Percentiles rank a stretch among this genome's conserved stretches.
These are phyloP conservation scores for Pseudogymnoascus sp. DNA, from an alignment of 2,329 filamentous ascomycete species.

Conservation along the genomic window DNA sequence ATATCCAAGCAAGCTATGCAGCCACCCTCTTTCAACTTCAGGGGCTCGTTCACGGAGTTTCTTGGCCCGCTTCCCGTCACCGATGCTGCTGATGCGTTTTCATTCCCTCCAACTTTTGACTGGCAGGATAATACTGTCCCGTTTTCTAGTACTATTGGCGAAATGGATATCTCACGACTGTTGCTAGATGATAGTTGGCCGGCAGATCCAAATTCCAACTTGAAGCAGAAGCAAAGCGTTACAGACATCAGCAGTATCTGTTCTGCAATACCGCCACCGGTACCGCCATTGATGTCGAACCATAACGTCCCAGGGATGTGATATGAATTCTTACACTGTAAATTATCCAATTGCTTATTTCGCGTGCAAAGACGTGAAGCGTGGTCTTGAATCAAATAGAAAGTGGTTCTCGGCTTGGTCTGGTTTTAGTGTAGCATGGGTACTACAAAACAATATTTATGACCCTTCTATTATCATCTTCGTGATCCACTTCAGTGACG, in stretches of 20 bases:
- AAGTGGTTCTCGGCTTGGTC: not conserved
- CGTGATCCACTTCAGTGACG: not conserved
- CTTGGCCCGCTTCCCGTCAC: constrained; percentile 15
- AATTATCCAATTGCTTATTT: not conserved
- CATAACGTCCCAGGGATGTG: constrained; percentile 10
- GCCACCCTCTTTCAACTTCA: constrained; percentile 13
- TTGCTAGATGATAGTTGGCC: constrained; percentile 43
- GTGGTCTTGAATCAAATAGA: not conserved
- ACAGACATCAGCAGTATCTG: constrained; percentile 24
- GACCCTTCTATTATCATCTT: not conserved
- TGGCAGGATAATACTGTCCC: constrained; percentile 36
- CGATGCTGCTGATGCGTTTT: constrained; percentile 27
- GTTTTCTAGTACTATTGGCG: constrained; percentile 37
- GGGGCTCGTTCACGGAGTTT: constrained; percentile 17
- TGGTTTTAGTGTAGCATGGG: not conserved
- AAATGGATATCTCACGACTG: constrained; percentile 55
- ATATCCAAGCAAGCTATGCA: constrained; percentile 10
- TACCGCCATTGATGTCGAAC: constrained; percentile 2
- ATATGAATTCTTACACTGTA: constrained; percentile 9
- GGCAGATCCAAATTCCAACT: constrained; percentile 14
- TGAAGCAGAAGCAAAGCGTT: constrained; percentile 22
- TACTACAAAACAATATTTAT: constrained; percentile 3
- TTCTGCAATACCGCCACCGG: constrained; percentile 17
- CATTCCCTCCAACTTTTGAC: constrained; percentile 34
- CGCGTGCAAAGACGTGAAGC: not conserved